Evolutionary conservation across 805 yeast genomes (phyloP).

Genomic region (Candida sonorensis): DNA sequence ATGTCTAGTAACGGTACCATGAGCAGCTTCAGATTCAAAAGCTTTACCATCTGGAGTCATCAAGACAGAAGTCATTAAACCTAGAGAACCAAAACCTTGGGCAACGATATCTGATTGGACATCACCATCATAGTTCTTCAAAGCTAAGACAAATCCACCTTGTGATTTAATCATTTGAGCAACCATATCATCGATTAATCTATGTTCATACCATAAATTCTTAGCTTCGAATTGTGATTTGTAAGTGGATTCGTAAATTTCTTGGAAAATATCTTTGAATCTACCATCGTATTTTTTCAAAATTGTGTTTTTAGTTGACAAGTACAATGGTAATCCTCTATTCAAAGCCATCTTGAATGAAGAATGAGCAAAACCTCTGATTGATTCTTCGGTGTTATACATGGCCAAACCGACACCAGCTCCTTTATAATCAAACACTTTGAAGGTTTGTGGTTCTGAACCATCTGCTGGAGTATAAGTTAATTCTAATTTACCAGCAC

Average conservation of each 20-base stretch:
- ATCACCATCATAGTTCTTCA: constrained; percentile 98
- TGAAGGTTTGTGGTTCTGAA: constrained; percentile 42
- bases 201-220: constrained; percentile 96
- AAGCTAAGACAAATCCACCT: constrained; percentile 92
- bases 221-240: constrained; percentile 61
- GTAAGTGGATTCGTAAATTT: constrained; percentile 64
- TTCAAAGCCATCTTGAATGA: constrained; percentile 83
- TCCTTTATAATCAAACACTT: constrained; percentile 62
- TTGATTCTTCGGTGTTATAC: constrained; percentile 95
- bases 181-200: constrained; percentile 96
- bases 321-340: constrained; percentile 71
- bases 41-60: constrained; percentile 96
- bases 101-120: constrained; percentile 96
- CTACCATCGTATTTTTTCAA: constrained; percentile 91
- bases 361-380: constrained; percentile 84
- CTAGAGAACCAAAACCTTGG: constrained; percentile 95
- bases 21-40: constrained; percentile 97
- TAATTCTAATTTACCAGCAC: constrained; percentile 73
- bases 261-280: constrained; percentile 90
- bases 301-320: constrained; percentile 92
- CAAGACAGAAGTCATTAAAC: constrained; percentile 95
- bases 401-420: constrained; percentile 84
- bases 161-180: constrained; percentile 96
- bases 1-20: constrained; percentile 97
- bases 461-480: constrained; percentile 71